Percentiles rank a stretch among this genome's conserved stretches.
Evolutionary conservation across 768 basidiomycete species (phyloP).

Genomic region (Hydnum rufescens): DNA sequence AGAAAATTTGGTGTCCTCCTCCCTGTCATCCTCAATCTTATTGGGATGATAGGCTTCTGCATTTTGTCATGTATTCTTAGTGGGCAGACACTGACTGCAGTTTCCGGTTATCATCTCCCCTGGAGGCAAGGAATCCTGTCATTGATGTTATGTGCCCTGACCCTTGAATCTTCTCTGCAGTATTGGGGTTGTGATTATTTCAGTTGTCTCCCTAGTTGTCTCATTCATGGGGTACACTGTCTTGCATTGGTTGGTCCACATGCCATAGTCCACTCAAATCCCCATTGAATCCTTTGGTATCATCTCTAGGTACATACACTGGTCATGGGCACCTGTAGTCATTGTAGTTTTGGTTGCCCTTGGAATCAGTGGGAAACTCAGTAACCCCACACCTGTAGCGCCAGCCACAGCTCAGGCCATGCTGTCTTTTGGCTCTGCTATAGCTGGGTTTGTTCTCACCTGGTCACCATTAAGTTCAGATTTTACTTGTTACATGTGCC

Average conservation of each 20-base stretch:
- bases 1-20: neutral
- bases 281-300: neutral
- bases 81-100: neutral
- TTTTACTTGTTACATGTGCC: conserved; percentile 50
- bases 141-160: too few species aligned
- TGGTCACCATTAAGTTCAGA: conserved; percentile 46
- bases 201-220: conserved; percentile 41
- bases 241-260: neutral
- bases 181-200: conserved; percentile 67
- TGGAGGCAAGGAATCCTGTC: too few species aligned
- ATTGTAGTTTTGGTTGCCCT: conserved; percentile 50
- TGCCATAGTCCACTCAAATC: neutral
- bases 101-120: too few species aligned
- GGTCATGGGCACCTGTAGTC: conserved; percentile 59
- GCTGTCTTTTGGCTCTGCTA: conserved; percentile 44
- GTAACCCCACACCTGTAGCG: conserved; percentile 23
- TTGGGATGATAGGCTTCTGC: neutral
- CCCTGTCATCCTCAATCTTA: neutral
- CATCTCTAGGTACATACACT: conserved; percentile 40
- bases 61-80: neutral
- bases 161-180: too few species aligned
- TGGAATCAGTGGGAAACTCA: conserved; percentile 54
- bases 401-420: conserved; percentile 36
- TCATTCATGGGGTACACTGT: neutral
- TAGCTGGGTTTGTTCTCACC: conserved; percentile 56